Base-by-base conservation (phyloP, 108 stramenopile genomes). In the Skeletonema menzelii region DNA sequence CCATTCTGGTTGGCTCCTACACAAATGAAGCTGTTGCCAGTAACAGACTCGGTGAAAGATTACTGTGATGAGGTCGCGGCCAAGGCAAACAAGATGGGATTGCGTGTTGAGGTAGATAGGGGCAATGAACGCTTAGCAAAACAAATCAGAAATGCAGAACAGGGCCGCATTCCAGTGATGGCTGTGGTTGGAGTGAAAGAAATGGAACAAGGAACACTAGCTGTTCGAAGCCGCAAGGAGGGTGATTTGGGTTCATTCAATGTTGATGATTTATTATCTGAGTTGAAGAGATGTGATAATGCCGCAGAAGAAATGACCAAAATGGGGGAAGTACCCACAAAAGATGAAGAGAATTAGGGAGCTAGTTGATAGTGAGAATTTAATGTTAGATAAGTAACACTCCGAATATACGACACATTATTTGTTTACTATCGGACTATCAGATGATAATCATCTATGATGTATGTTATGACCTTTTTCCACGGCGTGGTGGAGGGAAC, bases 121-220 rank as follows among this genome's bases (percentile, higher is more conserved):
- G 94, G 95, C 30, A 82, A 70, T 12, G 96, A 97, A 67, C 93
- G 98, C 34, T 70, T 98, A n/a, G 91, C 90, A 12, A 98, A 98
- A 81, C 96, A 97, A 82, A 97, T 98, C 67, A 93, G 98, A 55
- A 97, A 95, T 74, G 97, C 98, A 7, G 97, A 98, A 74, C 86
- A 94, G 81, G 72, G 87, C 20, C 91, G 94, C 31, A 82, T 96
- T 15, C 97, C 97, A n/a, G 82, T 98, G 59, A 97, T 96, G 91
- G 95, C 94, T 30, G 91, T 98, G 11, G 94, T 98, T 19, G 97
- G 97, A 30, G 82, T 85, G 70, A 95, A 96, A 65, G 97, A 98
- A 80, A 88, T 95, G 88, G 92, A 96, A 63, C 64, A 72, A 22
- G 89, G 90, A 3, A 86, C 82, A 42, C 79, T 98, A 15, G 91